Conservation (phyloP, 306 rosid species). For the Quillaja saponaria region DNA sequence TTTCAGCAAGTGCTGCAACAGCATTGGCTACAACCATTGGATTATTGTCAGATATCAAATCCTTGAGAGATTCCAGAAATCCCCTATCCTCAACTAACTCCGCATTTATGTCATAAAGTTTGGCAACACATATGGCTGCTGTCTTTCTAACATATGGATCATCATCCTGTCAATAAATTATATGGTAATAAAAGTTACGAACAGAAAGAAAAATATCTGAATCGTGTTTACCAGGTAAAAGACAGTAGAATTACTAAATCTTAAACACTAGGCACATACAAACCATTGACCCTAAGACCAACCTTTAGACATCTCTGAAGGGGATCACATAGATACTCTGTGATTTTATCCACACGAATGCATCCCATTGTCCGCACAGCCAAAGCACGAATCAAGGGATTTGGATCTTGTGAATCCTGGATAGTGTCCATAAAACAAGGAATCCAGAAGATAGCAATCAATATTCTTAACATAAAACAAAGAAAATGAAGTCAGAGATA, state of each 20-base stretch:
- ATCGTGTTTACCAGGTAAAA: constrained; percentile 20
- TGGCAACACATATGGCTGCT: constrained; percentile 98
- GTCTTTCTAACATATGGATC: constrained; percentile 99
- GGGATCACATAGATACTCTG: constrained; percentile 97
- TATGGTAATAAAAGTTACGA: constrained; percentile 22
- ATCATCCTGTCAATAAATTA: constrained; percentile 73
- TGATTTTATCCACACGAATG: constrained; percentile 98
- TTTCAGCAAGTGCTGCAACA: constrained; percentile 96
- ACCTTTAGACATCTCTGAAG: constrained; percentile 99
- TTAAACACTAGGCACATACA: background rate
- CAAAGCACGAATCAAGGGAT: constrained; percentile 95
- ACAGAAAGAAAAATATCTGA: constrained; percentile 2
- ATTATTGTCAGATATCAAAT: constrained; percentile 97
- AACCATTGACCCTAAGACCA: constrained; percentile 16
- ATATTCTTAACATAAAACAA: background rate
- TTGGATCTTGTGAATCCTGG: constrained; percentile 99
- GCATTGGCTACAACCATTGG: constrained; percentile 99
- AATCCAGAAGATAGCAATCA: background rate
- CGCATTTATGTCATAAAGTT: constrained; percentile 96
- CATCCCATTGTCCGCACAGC: constrained; percentile 99
- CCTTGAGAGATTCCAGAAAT: constrained; percentile 90
- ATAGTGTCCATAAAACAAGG: constrained; percentile 17
- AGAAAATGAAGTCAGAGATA: constrained; percentile 22
- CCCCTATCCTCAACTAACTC: constrained; percentile 99
- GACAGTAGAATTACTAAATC: constrained; percentile 9